These are phyloP conservation scores for Paraconiothyrium brasiliense DNA, from an alignment of 2,329 filamentous ascomycete species.

Conservation along the genomic window DNA sequence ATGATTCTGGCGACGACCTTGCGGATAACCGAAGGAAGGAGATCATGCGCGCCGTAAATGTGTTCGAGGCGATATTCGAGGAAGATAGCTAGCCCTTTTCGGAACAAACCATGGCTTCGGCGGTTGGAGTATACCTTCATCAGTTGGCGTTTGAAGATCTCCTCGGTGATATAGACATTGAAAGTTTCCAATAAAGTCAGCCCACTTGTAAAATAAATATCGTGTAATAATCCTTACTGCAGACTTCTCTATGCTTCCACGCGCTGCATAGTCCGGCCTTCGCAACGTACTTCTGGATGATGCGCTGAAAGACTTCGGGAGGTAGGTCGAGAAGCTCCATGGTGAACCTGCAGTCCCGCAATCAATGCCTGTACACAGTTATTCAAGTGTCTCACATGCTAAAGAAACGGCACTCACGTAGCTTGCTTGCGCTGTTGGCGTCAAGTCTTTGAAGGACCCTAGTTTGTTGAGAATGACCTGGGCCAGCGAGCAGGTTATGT, in stretches of 20 bases:
- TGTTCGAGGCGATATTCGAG: neutral
- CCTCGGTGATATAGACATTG: neutral
- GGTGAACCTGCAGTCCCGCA: constrained; percentile 6
- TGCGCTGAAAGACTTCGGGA: constrained; percentile 24
- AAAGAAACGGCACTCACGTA: neutral
- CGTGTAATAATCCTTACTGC: neutral
- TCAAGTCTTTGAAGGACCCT: too few species aligned
- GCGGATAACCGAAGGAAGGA: neutral
- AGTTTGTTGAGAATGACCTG: too few species aligned
- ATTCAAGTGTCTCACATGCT: neutral
- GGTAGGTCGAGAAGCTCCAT: constrained; percentile 26
- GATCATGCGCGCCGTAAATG: neutral
- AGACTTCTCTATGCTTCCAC: constrained; percentile 17
- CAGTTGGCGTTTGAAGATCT: constrained; percentile 1
- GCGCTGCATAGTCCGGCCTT: constrained; percentile 27
- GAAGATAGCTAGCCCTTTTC: neutral
- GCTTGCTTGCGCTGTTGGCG: neutral
- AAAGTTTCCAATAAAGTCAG: neutral
- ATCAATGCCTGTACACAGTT: neutral
- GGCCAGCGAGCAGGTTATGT: too few species aligned
- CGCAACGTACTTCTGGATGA: constrained; percentile 21
- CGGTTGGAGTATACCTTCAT: neutral
- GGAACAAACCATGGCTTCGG: neutral
- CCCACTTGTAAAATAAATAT: too few species aligned
- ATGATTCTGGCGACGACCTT: neutral